phyloP scores from a whole-genome alignment of 192 early-diverging fungal genomes.

The Allomyces javanicus region DNA sequence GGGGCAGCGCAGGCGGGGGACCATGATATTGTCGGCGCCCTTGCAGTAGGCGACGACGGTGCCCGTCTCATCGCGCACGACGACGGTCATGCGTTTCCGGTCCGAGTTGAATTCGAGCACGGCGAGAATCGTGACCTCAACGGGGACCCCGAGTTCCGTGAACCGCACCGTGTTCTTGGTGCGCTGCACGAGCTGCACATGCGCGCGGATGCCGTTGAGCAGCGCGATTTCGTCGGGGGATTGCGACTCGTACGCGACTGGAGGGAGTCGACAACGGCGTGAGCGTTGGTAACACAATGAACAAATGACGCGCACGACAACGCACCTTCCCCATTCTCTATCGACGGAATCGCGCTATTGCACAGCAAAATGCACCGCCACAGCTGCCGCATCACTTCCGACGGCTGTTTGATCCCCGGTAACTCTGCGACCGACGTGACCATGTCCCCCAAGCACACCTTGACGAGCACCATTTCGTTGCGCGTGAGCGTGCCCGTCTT shows the following conservation, averaged over 20 bases:
- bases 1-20: neutral
- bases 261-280: neutral
- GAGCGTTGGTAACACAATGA: neutral
- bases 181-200: neutral
- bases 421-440: no score
- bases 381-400: neutral
- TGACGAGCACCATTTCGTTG: slow-evolving; percentile 58
- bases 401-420: no score
- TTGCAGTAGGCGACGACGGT: slow-evolving; percentile 64
- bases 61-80: slow-evolving; percentile 47
- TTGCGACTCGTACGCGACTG: slow-evolving; percentile 3
- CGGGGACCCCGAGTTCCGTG: neutral
- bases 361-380: neutral
- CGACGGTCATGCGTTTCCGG: slow-evolving; percentile 83
- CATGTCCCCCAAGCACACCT: slow-evolving; percentile 10
- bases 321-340: no score
- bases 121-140: slow-evolving; percentile 34
- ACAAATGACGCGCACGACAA: no score
- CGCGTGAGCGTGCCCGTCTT: slow-evolving; percentile 80
- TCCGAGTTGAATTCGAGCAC: slow-evolving; percentile 89
- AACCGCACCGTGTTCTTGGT: slow-evolving; percentile 1
- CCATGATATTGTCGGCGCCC: slow-evolving; percentile 16
- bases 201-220: neutral
- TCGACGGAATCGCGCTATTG: neutral
- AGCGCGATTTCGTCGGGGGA: neutral